These are phyloP conservation scores for Hyphodiscus hymeniophilus DNA, from an alignment of 495 filamentous ascomycete species.

Conservation along the genomic window DNA sequence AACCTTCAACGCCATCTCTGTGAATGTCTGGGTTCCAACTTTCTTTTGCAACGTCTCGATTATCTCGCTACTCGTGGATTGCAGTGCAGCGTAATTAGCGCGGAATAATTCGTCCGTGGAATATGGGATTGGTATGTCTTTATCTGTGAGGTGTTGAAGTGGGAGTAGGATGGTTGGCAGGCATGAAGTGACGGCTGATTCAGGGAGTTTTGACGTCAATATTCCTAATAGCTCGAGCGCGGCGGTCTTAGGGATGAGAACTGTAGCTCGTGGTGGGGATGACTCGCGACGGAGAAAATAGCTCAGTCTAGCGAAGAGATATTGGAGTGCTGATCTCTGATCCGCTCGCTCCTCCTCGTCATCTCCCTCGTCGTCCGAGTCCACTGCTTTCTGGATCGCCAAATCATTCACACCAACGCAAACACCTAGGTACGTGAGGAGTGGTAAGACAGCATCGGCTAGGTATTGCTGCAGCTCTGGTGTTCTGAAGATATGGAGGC, in stretches of 20 bases:
- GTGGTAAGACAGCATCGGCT: constrained; percentile 63
- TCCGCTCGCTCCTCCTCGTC: constrained; percentile 25
- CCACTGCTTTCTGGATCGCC: constrained; percentile 35
- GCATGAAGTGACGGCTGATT: constrained; percentile 47
- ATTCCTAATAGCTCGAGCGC: constrained; percentile 62
- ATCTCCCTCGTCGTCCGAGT: constrained; percentile 35
- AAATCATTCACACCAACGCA: constrained; percentile 58
- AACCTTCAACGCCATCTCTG: constrained; percentile 57
- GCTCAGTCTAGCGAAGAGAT: constrained; percentile 67
- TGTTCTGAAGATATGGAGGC: constrained; percentile 57
- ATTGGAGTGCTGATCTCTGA: constrained; percentile 49
- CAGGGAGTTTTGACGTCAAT: constrained; percentile 48
- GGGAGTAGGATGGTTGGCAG: constrained; percentile 66
- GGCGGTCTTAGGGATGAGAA: constrained; percentile 64
- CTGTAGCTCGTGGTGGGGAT: constrained; percentile 47
- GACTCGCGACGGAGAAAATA: constrained; percentile 72
- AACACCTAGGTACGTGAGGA: constrained; percentile 66
- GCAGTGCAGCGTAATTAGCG: constrained; percentile 55
- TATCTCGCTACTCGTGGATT: constrained; percentile 59
- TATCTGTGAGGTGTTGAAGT: constrained; percentile 75
- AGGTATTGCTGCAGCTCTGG: constrained; percentile 58
- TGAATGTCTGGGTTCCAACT: constrained; percentile 72
- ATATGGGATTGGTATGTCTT: constrained; percentile 58
- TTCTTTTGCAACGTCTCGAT: constrained; percentile 72
- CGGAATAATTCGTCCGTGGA: constrained; percentile 60